A percentile compares a stretch with the other conserved stretches of the same genome.
Conservation (phyloP, 495 filamentous ascomycete species). For the Pyronema omphalodes region DNA sequence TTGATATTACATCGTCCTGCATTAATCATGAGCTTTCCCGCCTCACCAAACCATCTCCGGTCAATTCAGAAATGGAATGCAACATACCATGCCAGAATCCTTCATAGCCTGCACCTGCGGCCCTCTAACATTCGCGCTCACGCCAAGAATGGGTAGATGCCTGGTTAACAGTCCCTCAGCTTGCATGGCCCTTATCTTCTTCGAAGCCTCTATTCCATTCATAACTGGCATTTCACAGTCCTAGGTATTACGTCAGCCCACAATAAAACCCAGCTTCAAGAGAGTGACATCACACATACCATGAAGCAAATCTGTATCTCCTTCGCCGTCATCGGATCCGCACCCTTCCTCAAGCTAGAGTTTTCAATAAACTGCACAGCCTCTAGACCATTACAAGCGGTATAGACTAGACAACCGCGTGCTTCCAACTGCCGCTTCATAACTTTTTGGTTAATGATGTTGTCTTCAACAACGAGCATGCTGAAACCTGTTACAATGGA, state of each 20-base stretch:
- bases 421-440: conserved; percentile 44
- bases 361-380: conserved; percentile 41
- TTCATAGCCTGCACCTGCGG: conserved; percentile 48
- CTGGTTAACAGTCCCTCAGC: conserved; percentile 27
- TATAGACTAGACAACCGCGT: conserved; percentile 43
- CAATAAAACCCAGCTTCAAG: conserved; percentile 50
- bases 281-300: conserved; percentile 21
- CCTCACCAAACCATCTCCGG: not conserved
- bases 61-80: not conserved
- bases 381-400: conserved; percentile 59
- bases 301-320: conserved; percentile 9
- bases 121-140: conserved; percentile 53
- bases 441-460: conserved; percentile 56
- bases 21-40: not conserved
- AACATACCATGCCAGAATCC: conserved; percentile 46
- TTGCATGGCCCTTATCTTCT: conserved; percentile 46
- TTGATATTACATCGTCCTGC: conserved; percentile 1
- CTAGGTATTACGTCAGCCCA: conserved; percentile 12
- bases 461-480: conserved; percentile 67
- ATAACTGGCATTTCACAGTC: conserved; percentile 78
- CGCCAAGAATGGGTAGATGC: conserved; percentile 56
- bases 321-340: conserved; percentile 11
- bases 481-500: not conserved
- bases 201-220: conserved; percentile 54
- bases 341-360: conserved; percentile 19